Evolutionary conservation across 2,329 filamentous ascomycete genomes (phyloP), one percentile per base, ranked within the genome.

Genomic region (Trichophyton rubrum): DNA sequence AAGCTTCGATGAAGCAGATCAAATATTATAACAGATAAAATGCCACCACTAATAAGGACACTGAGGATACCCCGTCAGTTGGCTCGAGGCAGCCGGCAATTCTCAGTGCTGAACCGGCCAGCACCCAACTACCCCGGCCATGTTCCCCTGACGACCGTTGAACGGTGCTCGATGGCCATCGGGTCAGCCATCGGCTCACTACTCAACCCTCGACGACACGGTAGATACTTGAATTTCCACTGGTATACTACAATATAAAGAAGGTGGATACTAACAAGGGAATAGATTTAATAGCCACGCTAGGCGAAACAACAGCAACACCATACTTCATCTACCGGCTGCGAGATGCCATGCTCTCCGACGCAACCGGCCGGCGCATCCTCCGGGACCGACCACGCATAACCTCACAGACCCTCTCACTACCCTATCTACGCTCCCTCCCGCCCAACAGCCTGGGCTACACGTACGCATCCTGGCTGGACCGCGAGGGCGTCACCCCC

Each of bases 301-400:
- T 95, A n/a, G 92, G 91, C 70, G 93, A 99, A 79, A 86, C 91
- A 30, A 97, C 93, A 2, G 90, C 91, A 22, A 90, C 91, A 8
- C 93, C 93, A 11, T 96, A 90, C 80, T 96, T 97, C 78, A 91
- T 96, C 74, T 84, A 89, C 75, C 88, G 89, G 61, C 88, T 99
- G 20, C 90, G 90, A 66, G 84, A 92, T 71, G 89, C 87, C 64
- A 99, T 99, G 93, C 88, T 99, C 60, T 78, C 84, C 30, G 79
- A 85, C 65, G 80, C 89, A 0, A 95, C 89, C 0, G 93, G 93
- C 61, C 88, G 93, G 1, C 86, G 90, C 57, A 96, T 99, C 72
- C 85, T 99, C 64, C 88, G 89, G 64, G 88, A 93, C 68, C 86
- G 90, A 11, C 93, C 93, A 2, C 87, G 91, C 64, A 89, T 99